Evolutionary conservation across 768 basidiomycete species (phyloP).

Genomic region (Trametes cubensis): DNA sequence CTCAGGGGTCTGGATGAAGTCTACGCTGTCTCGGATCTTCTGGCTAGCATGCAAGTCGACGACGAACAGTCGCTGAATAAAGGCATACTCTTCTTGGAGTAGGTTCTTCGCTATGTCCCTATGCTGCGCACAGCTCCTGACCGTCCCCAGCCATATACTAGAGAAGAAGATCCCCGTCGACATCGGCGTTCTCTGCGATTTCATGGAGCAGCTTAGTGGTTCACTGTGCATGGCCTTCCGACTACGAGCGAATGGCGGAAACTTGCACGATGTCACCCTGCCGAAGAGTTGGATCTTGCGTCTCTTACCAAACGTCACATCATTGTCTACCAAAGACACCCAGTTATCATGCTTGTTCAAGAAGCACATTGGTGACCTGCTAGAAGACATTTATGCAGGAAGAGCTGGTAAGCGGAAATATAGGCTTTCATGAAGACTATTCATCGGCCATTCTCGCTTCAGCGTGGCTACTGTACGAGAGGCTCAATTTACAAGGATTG

Average conservation of each 20-base stretch:
- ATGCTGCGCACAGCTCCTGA: neutral
- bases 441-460: too few species aligned
- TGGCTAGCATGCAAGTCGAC: conserved; percentile 6
- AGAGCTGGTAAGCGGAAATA: neutral
- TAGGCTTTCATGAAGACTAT: neutral
- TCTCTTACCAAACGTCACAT: neutral
- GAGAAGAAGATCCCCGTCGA: conserved; percentile 42
- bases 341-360: conserved; percentile 9
- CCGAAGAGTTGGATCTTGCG: conserved; percentile 51
- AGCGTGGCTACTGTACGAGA: conserved; percentile 21
- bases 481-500: neutral
- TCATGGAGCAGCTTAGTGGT: conserved; percentile 52
- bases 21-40: conserved; percentile 22
- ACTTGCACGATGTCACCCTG: conserved; percentile 51
- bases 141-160: conserved; percentile 47
- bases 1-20: conserved; percentile 11
- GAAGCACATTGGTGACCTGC: conserved; percentile 11
- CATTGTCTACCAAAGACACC: conserved; percentile 3
- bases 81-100: conserved; percentile 42
- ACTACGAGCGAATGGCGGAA: conserved; percentile 19
- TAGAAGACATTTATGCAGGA: conserved; percentile 19
- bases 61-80: conserved; percentile 22
- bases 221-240: conserved; percentile 42
- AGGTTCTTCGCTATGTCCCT: neutral
- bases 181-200: conserved; percentile 51